Base-by-base conservation (phyloP, 83 land plant species). In the Thuja plicata region DNA sequence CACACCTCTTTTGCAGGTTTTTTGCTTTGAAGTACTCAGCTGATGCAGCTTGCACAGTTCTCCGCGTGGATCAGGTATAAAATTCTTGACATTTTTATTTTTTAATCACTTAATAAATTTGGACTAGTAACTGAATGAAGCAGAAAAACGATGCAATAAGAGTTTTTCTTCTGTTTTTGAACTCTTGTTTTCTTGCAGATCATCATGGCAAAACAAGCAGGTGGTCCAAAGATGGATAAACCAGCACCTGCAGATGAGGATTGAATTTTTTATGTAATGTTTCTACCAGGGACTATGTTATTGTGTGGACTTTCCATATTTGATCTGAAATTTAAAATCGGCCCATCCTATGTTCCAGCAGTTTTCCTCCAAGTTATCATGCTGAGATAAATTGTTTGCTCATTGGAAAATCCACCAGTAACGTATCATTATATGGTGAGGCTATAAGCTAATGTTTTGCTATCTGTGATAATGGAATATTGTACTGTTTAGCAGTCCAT, bases 11-110 rank as follows among this genome's bases (percentile, higher is more conserved):
- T 24, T 85, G 57, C 90, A 97, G 99, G 93, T 94, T 90, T 55
- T 97, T 97, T 95, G 99, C 99, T 32, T 92, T 98, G 74, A 98
- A 97, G 86, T 94, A 95, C 89, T 96, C 99, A 87, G 94, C 99
- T 16, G 99, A 96, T 94, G 99, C 99, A 89, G 97, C 93, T 43
- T 97, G 99, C 91, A 98, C 99, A 66, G 99, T 98, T 34, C 94
- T 98, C 32, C 93, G 98, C 82, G 99, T 98, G 9, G 99, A 98
- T 66, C 99, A 98, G 94, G 99, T 97, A 88, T 85, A 32, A 50
- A 10, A 82, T 30, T 85, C 81, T 80, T 30, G 87, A 9, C 87
- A 37, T 45, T 70, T 41, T 52, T 76, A 16, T 52, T 30, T 83
- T 19, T 27, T 78, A 10, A 46, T 71, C 73, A 50, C 50, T 12